Evolutionary conservation across 257 asterid species (phyloP).

Genomic region (Parsonsia alboflavescens): DNA sequence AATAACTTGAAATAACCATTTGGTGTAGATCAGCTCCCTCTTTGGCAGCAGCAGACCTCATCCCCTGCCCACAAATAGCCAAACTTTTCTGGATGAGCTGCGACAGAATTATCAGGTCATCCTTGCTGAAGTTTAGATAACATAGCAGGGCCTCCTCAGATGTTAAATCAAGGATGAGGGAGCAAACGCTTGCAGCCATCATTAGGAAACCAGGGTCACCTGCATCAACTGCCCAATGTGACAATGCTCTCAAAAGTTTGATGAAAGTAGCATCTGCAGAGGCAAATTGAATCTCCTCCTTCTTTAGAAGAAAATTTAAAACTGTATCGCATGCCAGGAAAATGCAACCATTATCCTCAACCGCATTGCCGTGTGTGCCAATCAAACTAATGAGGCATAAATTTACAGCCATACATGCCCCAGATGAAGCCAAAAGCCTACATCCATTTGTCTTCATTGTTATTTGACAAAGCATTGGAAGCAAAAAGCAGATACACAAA

Average conservation of each 20-base stretch:
- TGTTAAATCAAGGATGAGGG: conserved; percentile 61
- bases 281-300: conserved; percentile 29
- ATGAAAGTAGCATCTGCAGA: conserved; percentile 40
- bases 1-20: conserved; percentile 51
- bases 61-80: conserved; percentile 34
- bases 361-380: conserved; percentile 29
- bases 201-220: conserved; percentile 41
- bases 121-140: conserved; percentile 42
- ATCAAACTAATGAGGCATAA: conserved; percentile 50
- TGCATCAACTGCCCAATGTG: conserved; percentile 50
- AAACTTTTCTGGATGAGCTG: conserved; percentile 58
- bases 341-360: conserved; percentile 44
- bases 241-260: conserved; percentile 59
- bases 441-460: conserved; percentile 70
- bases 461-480: conserved; percentile 86
- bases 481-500: conserved; percentile 64
- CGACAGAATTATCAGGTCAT: conserved; percentile 38
- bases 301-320: conserved; percentile 52
- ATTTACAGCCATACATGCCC: conserved; percentile 56
- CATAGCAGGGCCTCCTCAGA: conserved; percentile 66
- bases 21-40: conserved; percentile 62
- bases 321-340: conserved; percentile 80
- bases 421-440: conserved; percentile 50
- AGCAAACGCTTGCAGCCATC: conserved; percentile 83
- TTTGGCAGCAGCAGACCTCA: conserved; percentile 30